A percentile compares a stretch with the other conserved stretches of the same genome.
Conservation (phyloP, 1,284 basidiomycete species). For the Austroboletus sp. region DNA sequence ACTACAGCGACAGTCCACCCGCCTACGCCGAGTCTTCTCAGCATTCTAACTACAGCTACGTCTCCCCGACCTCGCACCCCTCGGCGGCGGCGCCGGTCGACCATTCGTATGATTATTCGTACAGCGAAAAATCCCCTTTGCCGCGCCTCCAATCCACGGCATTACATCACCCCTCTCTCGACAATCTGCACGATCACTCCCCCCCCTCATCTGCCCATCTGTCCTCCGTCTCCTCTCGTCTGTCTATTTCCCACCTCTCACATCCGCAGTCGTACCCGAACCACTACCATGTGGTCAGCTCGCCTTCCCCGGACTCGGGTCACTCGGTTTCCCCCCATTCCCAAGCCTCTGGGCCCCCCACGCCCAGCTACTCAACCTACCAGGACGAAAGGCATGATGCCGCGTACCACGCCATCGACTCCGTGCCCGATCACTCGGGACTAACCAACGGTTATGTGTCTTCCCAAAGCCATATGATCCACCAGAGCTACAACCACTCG, state of each 20-base stretch:
- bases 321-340: slow-evolving; percentile 47
- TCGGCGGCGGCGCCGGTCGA: slow-evolving; percentile 22
- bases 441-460: slow-evolving; percentile 30
- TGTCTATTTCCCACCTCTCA: slow-evolving; percentile 37
- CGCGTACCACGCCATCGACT: slow-evolving; percentile 26
- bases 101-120: slow-evolving; percentile 28
- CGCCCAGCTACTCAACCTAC: slow-evolving; percentile 44
- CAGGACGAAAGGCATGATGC: slow-evolving; percentile 39
- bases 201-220: slow-evolving; percentile 29
- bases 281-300: slow-evolving; percentile 33
- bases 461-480: slow-evolving; percentile 30
- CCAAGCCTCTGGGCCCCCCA: slow-evolving; percentile 41
- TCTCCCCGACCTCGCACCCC: slow-evolving; percentile 31
- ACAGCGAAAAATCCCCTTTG: slow-evolving; percentile 28
- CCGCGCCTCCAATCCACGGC: slow-evolving; percentile 26
- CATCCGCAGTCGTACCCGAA: slow-evolving; percentile 33
- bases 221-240: slow-evolving; percentile 30
- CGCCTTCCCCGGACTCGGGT: slow-evolving; percentile 33
- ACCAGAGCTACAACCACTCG: slow-evolving; percentile 30
- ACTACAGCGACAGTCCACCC: slow-evolving; percentile 30
- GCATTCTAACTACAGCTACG: slow-evolving; percentile 38
- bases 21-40: slow-evolving; percentile 45
- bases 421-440: slow-evolving; percentile 26
- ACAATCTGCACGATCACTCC: slow-evolving; percentile 29
- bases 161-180: slow-evolving; percentile 28